Base-by-base conservation (phyloP, 2,329 filamentous ascomycete genomes). In the Bipolaris cookei region DNA sequence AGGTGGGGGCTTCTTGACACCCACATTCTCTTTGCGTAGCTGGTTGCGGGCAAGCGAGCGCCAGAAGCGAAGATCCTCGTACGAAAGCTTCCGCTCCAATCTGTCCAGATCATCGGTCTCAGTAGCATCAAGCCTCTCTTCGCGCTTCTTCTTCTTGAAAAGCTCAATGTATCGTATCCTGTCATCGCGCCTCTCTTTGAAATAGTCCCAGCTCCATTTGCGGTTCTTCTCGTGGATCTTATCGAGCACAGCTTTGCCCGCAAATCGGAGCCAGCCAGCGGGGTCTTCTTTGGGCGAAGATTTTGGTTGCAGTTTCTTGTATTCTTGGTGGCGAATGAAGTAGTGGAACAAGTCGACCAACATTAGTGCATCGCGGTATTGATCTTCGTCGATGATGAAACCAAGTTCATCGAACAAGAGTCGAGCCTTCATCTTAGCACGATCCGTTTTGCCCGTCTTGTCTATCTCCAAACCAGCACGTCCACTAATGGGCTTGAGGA, bases 281-380 rank as follows among this genome's bases (percentile, higher is more conserved):
- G 95, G 94, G 67, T 98, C 91, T 75, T 98, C 91, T 72, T 92
- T 96, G 0, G 92, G 90, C 0, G 85, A 84, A 56, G 88, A 88
- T 72, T 96, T 95, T 3, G 95, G 95, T 68, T 97, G 92, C 56
- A 92, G 83, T 68, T 90, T 94, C 74, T 96, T 96, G 80, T 98
- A 97, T 75, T 99, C 94, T 75, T 98, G 95, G 65, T 99, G 95
- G 30, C 94, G 89, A 67, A 97, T 90, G 76, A 98, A 99, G 78
- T 97, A 98, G 76, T 99, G 95, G 81, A 99, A 99, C 2, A 98
- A 82, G 73, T 99, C 95, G 1, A 98, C 90, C 81, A 99, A 90
- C 95, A 99, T 99, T 56, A 99, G 80, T 4, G 90, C 92, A 78
- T 99, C 95, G 28, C 96, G 90, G 73, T 99, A 99, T 75, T 99